Evolutionary conservation across 2,329 filamentous ascomycete species (phyloP), one percentile per base, ranked within the genome.

Genomic region (Penicillium concentricum): DNA sequence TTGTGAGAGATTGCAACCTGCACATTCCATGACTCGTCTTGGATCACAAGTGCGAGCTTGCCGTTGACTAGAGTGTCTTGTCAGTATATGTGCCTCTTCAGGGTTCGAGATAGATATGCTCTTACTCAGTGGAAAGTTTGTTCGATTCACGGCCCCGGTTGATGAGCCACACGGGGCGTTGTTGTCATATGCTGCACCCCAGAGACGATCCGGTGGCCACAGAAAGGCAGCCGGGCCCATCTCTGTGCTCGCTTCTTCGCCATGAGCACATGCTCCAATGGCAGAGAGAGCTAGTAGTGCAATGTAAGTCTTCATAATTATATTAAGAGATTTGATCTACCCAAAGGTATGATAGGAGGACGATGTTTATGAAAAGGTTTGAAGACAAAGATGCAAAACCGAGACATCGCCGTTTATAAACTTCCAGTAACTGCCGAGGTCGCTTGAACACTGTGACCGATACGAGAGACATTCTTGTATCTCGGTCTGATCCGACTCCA

Each of bases 171-270:
- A 87, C 0, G 84, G 84, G 7, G 79, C 75, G 5, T 69, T 81
- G 63, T 86, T 86, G 65, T 87, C 84, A 37, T 78, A 71, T 13
- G 76, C 75, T 30, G 78, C 81, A 48, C 75, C 75, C 83, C 84
- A 87, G 39, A 75, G 72, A 50, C 84, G 76, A 69, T 86, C 83
- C 15, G 76, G 67, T 4, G 84, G 84, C 84, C 84, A 87, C 70
- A 86, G 74, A 67, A 87, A 85, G 10, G 81, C 82, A 20, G 83
- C 82, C 8, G 83, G 83, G 12, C 83, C 84, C 80, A 83, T 83
- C 15, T 69, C 63, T 38, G 64, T 45, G 26, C 26, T 51, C 15
- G 62, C 60, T 43, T 64, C 68, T 7, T 67, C 60, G 10, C 43
- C 43, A 12, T 45, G 43, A 20, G 57, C 58, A 22, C 28, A 50